Conservation (phyloP, 2,329 filamentous ascomycete species). For the Talaromyces atroroseus region DNA sequence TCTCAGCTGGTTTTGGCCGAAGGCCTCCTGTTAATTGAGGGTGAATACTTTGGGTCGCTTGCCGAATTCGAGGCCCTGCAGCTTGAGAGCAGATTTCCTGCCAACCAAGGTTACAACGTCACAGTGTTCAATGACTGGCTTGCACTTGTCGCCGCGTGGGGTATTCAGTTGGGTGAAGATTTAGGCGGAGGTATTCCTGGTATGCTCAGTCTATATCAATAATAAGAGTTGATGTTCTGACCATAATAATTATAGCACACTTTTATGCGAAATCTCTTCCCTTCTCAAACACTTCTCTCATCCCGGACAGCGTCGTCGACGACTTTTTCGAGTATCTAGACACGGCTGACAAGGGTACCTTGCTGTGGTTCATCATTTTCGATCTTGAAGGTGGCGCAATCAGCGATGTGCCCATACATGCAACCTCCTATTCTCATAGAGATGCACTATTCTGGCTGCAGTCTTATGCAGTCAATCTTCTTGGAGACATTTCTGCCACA, state of each 20-base stretch:
- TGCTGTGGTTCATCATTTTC: constrained; percentile 59
- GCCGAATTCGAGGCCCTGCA: constrained; percentile 48
- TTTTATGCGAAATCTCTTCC: constrained; percentile 58
- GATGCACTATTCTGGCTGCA: constrained; percentile 61
- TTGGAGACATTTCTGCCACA: constrained; percentile 39
- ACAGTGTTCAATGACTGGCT: constrained; percentile 26
- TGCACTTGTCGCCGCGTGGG: constrained; percentile 22
- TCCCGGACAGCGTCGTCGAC: constrained; percentile 43
- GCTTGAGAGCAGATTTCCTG: constrained; percentile 23
- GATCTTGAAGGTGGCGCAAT: constrained; percentile 58
- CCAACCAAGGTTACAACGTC: constrained; percentile 17
- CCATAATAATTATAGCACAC: neutral
- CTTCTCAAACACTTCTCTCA: constrained; percentile 46
- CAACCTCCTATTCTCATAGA: constrained; percentile 59
- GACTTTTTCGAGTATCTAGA: constrained; percentile 53
- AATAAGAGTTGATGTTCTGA: neutral
- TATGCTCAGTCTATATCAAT: constrained; percentile 18
- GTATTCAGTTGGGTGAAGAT: constrained; percentile 22
- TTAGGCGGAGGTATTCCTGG: constrained; percentile 37
- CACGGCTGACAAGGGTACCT: constrained; percentile 44
- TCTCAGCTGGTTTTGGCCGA: constrained; percentile 53
- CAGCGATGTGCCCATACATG: constrained; percentile 50
- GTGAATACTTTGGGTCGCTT: constrained; percentile 57
- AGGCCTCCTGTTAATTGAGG: constrained; percentile 52
- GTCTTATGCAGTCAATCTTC: constrained; percentile 51